Evolutionary conservation across 2,329 filamentous ascomycete species (phyloP), one percentile per base, ranked within the genome.

Genomic region (Microdochium paspali): DNA sequence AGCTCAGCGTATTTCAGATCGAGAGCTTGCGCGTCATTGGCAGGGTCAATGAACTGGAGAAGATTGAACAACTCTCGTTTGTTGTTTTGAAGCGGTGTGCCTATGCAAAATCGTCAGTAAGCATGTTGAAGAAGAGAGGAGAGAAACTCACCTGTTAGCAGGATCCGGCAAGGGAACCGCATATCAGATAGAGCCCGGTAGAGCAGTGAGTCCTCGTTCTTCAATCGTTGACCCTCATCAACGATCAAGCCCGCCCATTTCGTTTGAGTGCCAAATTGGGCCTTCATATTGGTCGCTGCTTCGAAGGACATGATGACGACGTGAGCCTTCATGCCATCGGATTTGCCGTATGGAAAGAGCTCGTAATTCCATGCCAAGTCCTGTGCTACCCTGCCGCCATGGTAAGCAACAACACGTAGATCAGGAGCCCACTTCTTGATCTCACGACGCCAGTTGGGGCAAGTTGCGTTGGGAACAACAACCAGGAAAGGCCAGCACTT

Each of bases 261-360:
- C 21, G 95, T 79, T 12, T 70, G 71, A 24, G 73, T 76, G 15
- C 35, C 35, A 61, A 98, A 87, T 31, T 75, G 79, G 35, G 82
- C 84, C 46, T 75, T 76, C 4, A 84, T 78, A 52, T 95, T 89
- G 32, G 85, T 75, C 30, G 89, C 87, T 9, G 89, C 86, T 59
- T 97, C 91, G 58, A 95, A 98, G 0, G 91, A 97, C 61, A 93
- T 95, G 57, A 98, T 84, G 1, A 98, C 89, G 20, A 96, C 79
- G 59, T 98, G 91, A 25, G 89, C 91, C 56, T 84, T 84, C 61
- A 97, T 81, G 45, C 85, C 79, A 44, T 86, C 82, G 44, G 74
- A 78, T 10, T 71, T 69, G 1, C 74, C 68, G 24, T 73, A 61
- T 0, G 87, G 87, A 60, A 93, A 97, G 52, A 98, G 79, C 64